These are phyloP conservation scores for Acanthamoeba divionensis DNA, from an alignment of 208 protist species.

Conservation along the genomic window DNA sequence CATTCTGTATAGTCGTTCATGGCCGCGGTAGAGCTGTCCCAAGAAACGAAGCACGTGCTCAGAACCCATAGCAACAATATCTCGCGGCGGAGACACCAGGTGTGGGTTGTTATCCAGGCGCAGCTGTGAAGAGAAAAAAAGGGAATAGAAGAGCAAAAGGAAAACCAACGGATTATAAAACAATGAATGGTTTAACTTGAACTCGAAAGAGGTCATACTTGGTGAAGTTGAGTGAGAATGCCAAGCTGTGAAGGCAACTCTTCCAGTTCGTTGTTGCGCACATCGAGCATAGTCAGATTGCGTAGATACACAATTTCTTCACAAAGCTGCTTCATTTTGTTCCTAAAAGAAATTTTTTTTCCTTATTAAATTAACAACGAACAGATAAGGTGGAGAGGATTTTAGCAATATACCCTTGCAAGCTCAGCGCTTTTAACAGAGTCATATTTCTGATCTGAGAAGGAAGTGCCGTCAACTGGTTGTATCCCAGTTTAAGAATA, in stretches of 20 bases:
- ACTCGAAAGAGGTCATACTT: not conserved
- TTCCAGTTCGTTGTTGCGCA: slow-evolving; percentile 13
- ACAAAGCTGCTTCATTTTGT: not conserved
- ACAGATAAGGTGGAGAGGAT: not conserved
- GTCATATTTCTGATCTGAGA: not conserved
- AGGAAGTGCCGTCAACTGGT: not conserved
- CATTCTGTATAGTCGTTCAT: slow-evolving; percentile 23
- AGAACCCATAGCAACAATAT: slow-evolving; percentile 21
- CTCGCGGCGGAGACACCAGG: not conserved
- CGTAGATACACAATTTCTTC: slow-evolving; percentile 3
- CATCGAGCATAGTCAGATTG: not conserved
- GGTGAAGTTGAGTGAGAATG: not conserved
- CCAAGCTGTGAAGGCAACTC: not conserved
- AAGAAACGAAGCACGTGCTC: not conserved
- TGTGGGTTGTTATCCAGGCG: not conserved
- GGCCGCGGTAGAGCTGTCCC: not conserved
- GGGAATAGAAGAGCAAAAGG: not conserved
- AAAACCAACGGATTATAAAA: too few relatives aligned
- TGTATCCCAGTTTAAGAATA: slow-evolving; percentile 35
- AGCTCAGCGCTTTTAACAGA: not conserved
- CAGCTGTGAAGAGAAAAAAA: not conserved
- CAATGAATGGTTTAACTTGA: not conserved
- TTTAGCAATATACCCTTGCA: not conserved
- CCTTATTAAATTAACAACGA: not conserved
- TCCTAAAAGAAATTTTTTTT: not conserved